These are phyloP conservation scores for Blakeslea trispora DNA, from an alignment of 371 early-diverging fungal species.

Conservation along the genomic window DNA sequence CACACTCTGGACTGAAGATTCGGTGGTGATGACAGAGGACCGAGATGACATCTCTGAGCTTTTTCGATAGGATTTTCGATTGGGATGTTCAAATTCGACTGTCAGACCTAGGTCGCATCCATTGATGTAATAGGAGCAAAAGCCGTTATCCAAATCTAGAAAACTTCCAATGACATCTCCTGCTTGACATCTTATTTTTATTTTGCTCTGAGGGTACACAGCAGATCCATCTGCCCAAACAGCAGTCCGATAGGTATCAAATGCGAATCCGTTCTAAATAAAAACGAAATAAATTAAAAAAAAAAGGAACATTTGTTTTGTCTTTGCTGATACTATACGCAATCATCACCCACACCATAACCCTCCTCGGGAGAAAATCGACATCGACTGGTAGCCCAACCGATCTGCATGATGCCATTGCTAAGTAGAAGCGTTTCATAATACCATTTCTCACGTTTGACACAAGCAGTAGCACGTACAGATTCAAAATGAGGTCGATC, in stretches of 20 bases:
- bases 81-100: conserved; percentile 48
- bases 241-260: conserved; percentile 61
- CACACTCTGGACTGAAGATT: conserved; percentile 5
- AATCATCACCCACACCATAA: conserved; percentile 63
- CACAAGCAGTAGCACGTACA: conserved; percentile 45
- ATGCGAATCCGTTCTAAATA: conserved; percentile 59
- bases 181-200: conserved; percentile 35
- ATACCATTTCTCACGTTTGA: conserved; percentile 60
- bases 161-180: conserved; percentile 53
- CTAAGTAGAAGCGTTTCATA: conserved; percentile 60
- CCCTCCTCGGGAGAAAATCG: conserved; percentile 69
- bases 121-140: conserved; percentile 51
- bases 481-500: conserved; percentile 53
- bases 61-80: conserved; percentile 10
- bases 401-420: conserved; percentile 67
- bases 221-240: conserved; percentile 56
- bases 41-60: conserved; percentile 5
- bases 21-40: conserved; percentile 8
- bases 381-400: conserved; percentile 64
- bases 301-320: background rate
- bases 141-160: conserved; percentile 46
- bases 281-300: background rate
- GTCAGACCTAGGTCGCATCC: conserved; percentile 43
- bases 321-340: conserved; percentile 35
- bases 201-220: conserved; percentile 39